phyloP scores from a whole-genome alignment of 257 asterid genomes.

The Catharanthus roseus region DNA sequence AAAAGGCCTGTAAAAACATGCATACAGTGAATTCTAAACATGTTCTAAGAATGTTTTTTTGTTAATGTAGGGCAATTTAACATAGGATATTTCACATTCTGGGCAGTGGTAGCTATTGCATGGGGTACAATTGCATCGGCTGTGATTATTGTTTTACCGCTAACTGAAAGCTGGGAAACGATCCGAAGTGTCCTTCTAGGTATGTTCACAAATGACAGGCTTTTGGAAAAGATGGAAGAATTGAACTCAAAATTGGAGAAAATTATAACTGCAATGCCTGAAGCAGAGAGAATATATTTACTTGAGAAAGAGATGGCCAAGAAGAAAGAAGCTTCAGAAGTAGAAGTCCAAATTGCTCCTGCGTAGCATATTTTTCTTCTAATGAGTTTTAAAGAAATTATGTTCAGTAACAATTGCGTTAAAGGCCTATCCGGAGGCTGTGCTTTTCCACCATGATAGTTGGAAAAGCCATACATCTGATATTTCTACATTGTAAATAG shows the following conservation, averaged over 20 bases:
- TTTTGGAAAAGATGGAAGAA: constrained; percentile 78
- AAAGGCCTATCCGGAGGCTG: too few species aligned
- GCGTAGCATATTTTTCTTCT: neutral
- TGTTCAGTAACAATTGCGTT: neutral
- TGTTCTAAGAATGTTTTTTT: neutral
- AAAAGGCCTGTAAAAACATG: neutral
- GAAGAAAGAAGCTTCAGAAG: constrained; percentile 48
- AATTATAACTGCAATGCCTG: constrained; percentile 62
- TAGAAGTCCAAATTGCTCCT: constrained; percentile 28
- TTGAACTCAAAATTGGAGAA: constrained; percentile 53
- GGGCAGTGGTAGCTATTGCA: constrained; percentile 79
- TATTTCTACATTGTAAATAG: too few species aligned
- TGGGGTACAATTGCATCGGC: constrained; percentile 88
- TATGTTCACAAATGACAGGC: constrained; percentile 76
- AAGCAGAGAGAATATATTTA: constrained; percentile 60
- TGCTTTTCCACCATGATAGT: neutral
- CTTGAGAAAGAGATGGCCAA: constrained; percentile 57
- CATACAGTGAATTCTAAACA: neutral
- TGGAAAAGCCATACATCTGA: neutral
- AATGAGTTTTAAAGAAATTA: neutral
- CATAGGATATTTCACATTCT: constrained; percentile 80
- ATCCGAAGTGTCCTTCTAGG: constrained; percentile 56
- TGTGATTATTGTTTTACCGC: constrained; percentile 68
- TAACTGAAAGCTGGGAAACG: constrained; percentile 74
- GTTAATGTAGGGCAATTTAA: constrained; percentile 63